phyloP scores from a whole-genome alignment of 2,329 filamentous ascomycete species.

The Pestalotiopsis sp. region DNA sequence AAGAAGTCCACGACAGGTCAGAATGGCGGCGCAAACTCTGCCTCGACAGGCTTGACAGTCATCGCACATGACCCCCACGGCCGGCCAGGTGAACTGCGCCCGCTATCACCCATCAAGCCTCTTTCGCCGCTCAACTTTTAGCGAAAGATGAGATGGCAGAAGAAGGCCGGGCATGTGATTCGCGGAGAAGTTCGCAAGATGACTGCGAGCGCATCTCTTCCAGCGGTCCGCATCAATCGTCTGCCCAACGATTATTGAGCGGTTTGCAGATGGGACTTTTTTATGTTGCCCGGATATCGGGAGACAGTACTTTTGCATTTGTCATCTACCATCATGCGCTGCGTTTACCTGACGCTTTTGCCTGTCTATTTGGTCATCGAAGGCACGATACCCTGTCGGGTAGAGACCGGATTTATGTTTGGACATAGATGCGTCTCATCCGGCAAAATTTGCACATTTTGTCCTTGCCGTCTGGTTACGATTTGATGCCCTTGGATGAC shows the following conservation, averaged over 20 bases:
- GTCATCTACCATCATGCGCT: neutral
- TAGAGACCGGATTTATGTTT: neutral
- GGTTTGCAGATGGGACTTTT: neutral
- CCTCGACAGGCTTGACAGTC: slow-evolving; percentile 50
- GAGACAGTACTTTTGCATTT: neutral
- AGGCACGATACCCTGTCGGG: slow-evolving; percentile 9
- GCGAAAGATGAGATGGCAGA: slow-evolving; percentile 15
- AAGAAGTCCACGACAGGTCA: slow-evolving; percentile 45
- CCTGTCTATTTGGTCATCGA: slow-evolving; percentile 3
- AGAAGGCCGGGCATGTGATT: neutral
- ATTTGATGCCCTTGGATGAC: slow-evolving; percentile 9
- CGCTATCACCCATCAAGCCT: slow-evolving; percentile 68
- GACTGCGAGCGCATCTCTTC: slow-evolving; percentile 1
- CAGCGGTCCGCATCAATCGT: neutral
- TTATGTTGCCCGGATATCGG: neutral
- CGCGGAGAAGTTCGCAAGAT: neutral
- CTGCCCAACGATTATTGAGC: neutral
- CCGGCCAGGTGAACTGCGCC: slow-evolving; percentile 49
- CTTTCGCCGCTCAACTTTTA: slow-evolving; percentile 65
- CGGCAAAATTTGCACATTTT: neutral
- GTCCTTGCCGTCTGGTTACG: neutral
- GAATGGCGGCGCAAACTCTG: slow-evolving; percentile 47
- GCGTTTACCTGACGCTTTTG: neutral
- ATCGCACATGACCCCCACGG: slow-evolving; percentile 42
- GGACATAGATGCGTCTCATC: neutral